A percentile compares a stretch with the other conserved stretches of the same genome.
Evolutionary conservation across 768 basidiomycete species (phyloP).

Genomic region (Xerocomellus chrysenteron): DNA sequence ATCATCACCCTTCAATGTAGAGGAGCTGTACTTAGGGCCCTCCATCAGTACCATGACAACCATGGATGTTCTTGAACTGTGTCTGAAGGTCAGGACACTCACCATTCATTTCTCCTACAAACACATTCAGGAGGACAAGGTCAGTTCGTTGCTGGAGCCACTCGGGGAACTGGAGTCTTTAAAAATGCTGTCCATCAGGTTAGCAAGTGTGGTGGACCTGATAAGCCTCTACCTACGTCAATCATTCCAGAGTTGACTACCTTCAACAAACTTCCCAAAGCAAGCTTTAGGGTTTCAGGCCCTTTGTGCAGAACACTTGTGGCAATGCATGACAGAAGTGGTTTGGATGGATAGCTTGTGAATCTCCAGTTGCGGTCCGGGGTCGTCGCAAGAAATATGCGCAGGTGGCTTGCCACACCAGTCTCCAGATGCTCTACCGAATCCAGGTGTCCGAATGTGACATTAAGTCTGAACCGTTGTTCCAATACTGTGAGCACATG

Average conservation of each 20-base stretch:
- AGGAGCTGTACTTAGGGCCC: too few relatives aligned
- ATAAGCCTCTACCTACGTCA: not conserved
- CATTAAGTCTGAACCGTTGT: constrained; percentile 3
- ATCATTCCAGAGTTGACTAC: constrained; percentile 8
- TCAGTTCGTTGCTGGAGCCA: too few relatives aligned
- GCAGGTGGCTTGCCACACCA: constrained; percentile 14
- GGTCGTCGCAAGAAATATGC: constrained; percentile 6
- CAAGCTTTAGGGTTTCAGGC: not conserved
- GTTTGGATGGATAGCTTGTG: constrained; percentile 18
- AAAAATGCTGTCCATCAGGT: too few relatives aligned
- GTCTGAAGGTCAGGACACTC: too few relatives aligned
- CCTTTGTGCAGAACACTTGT: not conserved
- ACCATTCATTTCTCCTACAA: too few relatives aligned
- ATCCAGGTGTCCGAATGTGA: constrained; percentile 2
- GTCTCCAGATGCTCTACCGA: constrained; percentile 2
- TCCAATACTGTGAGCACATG: constrained; percentile 2
- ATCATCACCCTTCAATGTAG: too few relatives aligned
- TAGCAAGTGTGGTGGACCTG: too few relatives aligned
- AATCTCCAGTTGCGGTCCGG: constrained; percentile 12
- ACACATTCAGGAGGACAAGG: too few relatives aligned
- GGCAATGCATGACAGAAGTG: constrained; percentile 14
- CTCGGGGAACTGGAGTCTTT: too few relatives aligned
- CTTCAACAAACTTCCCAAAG: not conserved
- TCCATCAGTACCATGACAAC: too few relatives aligned
- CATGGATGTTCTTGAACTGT: too few relatives aligned